phyloP scores from a whole-genome alignment of 2,329 filamentous ascomycete genomes.

The Fonsecaea pedrosoi region DNA sequence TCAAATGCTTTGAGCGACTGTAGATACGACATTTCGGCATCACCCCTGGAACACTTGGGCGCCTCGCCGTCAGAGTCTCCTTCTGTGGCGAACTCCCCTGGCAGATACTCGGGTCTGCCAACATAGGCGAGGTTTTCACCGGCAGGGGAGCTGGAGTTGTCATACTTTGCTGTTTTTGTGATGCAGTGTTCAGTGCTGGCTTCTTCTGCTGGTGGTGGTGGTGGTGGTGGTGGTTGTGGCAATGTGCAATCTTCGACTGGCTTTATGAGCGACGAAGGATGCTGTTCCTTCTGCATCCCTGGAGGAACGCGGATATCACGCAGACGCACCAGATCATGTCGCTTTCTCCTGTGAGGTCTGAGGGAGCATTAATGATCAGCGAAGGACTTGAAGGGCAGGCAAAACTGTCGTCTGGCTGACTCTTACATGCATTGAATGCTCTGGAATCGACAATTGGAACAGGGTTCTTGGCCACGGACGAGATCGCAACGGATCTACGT shows the following conservation, averaged over 20 bases:
- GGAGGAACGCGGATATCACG: background rate
- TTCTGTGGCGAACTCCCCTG: conserved; percentile 1
- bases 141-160: conserved; percentile 7
- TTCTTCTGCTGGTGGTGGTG: background rate
- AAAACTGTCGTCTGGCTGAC: background rate
- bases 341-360: conserved; percentile 10
- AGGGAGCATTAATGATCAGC: conserved; percentile 3
- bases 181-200: background rate
- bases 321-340: conserved; percentile 1
- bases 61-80: background rate
- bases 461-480: background rate
- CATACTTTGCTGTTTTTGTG: conserved; percentile 5
- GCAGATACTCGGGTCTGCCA: conserved; percentile 11
- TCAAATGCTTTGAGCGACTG: conserved; percentile 26
- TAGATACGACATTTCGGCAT: conserved; percentile 9
- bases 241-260: background rate
- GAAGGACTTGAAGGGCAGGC: background rate
- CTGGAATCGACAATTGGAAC: conserved; percentile 2
- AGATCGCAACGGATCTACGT: background rate
- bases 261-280: background rate
- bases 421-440: background rate
- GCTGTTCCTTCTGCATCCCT: background rate
- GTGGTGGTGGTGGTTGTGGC: background rate
- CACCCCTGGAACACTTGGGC: background rate
- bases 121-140: conserved; percentile 8